Percentiles rank a stretch among this genome's conserved stretches.
phyloP scores from a whole-genome alignment of 1,284 basidiomycete species.

The Pseudozyma hubeiensis region DNA sequence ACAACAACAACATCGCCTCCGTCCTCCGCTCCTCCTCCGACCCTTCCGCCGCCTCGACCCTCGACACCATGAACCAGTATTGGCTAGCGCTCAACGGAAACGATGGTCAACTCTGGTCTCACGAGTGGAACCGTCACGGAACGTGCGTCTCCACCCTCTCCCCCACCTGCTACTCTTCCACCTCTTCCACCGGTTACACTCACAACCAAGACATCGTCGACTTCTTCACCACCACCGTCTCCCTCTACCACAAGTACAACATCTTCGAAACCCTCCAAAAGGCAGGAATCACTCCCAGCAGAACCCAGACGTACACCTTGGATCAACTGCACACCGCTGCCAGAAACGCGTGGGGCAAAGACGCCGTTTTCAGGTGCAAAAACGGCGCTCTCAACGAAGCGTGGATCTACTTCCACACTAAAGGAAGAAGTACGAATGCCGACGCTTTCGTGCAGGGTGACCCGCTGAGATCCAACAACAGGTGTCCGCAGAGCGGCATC shows the following conservation, averaged over 20 bases:
- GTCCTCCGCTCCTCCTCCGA: conserved; percentile 19
- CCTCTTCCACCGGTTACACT: not conserved
- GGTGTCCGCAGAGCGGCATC: conserved; percentile 38
- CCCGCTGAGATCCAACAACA: conserved; percentile 34
- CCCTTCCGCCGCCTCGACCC: conserved; percentile 15
- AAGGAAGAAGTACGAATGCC: conserved; percentile 21
- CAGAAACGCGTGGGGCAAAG: conserved; percentile 23
- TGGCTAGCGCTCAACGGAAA: conserved; percentile 51
- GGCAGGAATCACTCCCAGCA: conserved; percentile 32
- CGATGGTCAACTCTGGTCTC: conserved; percentile 41
- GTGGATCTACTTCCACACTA: conserved; percentile 48
- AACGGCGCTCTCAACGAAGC: conserved; percentile 43
- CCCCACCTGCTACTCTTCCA: conserved; percentile 42
- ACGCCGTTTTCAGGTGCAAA: conserved; percentile 34
- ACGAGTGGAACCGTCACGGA: conserved; percentile 56
- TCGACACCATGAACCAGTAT: conserved; percentile 55
- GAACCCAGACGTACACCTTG: conserved; percentile 23
- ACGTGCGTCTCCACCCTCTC: conserved; percentile 50
- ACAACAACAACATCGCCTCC: conserved; percentile 28
- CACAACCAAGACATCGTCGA: conserved; percentile 47
- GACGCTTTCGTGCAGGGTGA: conserved; percentile 29
- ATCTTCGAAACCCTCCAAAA: conserved; percentile 31
- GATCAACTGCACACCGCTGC: conserved; percentile 29
- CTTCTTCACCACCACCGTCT: conserved; percentile 45
- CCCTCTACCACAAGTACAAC: conserved; percentile 36